phyloP scores from a whole-genome alignment of 257 asterid species.

The Pogostemon cablin region DNA sequence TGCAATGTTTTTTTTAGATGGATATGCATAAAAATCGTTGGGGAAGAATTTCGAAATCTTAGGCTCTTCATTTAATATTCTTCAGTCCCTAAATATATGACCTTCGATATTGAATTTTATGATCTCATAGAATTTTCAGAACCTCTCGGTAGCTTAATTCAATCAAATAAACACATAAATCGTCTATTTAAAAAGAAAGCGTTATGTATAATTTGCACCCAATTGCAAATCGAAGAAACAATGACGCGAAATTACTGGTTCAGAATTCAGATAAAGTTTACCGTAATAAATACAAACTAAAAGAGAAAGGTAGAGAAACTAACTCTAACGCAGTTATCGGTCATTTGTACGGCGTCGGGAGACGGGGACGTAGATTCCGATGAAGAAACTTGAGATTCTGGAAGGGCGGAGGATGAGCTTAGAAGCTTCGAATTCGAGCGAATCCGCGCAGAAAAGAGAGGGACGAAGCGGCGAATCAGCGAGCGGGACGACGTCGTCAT shows the following conservation, averaged over 20 bases:
- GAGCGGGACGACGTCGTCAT: no score
- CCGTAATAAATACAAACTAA: neutral
- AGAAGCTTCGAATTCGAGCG: no score
- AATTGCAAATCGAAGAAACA: neutral
- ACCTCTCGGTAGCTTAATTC: neutral
- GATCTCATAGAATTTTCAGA: neutral
- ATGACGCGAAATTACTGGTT: neutral
- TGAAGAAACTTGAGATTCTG: conserved; percentile 37
- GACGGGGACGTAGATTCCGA: conserved; percentile 52
- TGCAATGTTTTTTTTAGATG: neutral
- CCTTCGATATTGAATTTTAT: neutral
- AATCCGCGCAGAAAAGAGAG: no score
- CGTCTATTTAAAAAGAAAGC: neutral
- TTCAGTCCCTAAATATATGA: neutral
- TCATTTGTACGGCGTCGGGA: conserved; percentile 51
- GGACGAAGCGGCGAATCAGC: no score
- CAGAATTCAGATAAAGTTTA: neutral
- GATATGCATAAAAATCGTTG: conserved; percentile 2
- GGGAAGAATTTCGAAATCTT: conserved; percentile 7
- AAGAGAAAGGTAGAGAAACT: neutral
- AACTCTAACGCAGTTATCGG: conserved; percentile 83
- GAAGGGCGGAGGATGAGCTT: no score
- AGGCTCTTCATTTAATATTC: conserved; percentile 1
- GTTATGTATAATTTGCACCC: neutral
- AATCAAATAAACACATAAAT: conserved; percentile 15